These are phyloP conservation scores for Ogataea nitratoaversa DNA, from an alignment of 805 yeast species.

Conservation along the genomic window DNA sequence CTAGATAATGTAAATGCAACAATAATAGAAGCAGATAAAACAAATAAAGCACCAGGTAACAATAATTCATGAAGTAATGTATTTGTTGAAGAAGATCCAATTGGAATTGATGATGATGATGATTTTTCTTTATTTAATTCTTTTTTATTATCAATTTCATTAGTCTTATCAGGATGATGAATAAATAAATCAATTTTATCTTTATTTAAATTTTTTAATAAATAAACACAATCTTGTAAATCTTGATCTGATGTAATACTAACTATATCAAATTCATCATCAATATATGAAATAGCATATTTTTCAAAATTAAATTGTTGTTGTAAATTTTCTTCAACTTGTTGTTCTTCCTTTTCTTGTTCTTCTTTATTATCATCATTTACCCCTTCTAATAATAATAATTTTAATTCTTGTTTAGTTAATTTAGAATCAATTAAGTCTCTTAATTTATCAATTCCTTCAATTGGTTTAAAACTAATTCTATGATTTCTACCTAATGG, in stretches of 20 bases:
- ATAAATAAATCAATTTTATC: constrained; percentile 70
- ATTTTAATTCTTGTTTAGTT: constrained; percentile 33
- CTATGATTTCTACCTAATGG: constrained; percentile 78
- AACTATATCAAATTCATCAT: constrained; percentile 81
- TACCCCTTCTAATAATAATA: constrained; percentile 6
- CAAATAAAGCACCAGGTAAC: constrained; percentile 59
- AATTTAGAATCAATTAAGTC: constrained; percentile 39
- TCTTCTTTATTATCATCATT: neutral
- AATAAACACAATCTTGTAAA: constrained; percentile 64
- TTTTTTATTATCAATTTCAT: constrained; percentile 9
- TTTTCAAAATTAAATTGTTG: no score
- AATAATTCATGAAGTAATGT: constrained; percentile 53
- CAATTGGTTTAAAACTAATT: constrained; percentile 51
- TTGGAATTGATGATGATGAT: no score
- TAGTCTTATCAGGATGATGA: constrained; percentile 57
- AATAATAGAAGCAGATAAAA: constrained; percentile 54
- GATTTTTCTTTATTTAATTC: neutral
- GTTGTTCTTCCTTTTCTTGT: constrained; percentile 10
- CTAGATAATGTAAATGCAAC: constrained; percentile 52
- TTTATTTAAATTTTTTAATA: constrained; percentile 42
- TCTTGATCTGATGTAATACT: constrained; percentile 74
- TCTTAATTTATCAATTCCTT: constrained; percentile 50
- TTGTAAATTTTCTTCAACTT: constrained; percentile 13
- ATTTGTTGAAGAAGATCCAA: no score
- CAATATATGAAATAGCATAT: constrained; percentile 72